Base-by-base conservation (phyloP, 129 eudicot genomes). In the Erigeron canadensis region DNA sequence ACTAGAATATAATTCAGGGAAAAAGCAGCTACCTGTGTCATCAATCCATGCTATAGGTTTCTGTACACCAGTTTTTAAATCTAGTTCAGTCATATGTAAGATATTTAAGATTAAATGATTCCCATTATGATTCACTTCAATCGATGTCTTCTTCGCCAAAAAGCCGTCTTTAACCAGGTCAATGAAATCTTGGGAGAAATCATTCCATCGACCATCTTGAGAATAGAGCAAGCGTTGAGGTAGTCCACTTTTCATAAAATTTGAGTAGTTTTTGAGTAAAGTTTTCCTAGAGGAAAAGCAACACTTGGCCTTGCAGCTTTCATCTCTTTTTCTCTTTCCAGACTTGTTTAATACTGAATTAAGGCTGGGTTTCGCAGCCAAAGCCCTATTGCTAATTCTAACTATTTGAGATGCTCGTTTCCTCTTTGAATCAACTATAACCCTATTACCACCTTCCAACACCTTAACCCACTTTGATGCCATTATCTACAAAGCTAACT, bases 31-130 rank as follows among this genome's bases (percentile, higher is more conserved):
- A 39, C 86, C 86, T 51, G 42, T 74, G 44, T 81, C 92, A 79
- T 87, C 92, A 54, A 87, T 84, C 92, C 92, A 87, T 11, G 89
- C 92, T 46, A 87, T 87, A 12, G 92, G 92, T 22, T 81, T 77
- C 73, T 80, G 86, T 41, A 63, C 48, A 71, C 87, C 86, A 7
- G 84, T 82, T 70, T 63, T 67, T 55, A 87, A 11, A 73, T 87
- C 85, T 19, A 87, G 17, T 74, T 80, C 87, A 12, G 64, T 73
- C 94, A 87, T 84, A 77, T 63, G 78, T 56, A 87, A 65, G 10
- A 84, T 48, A 74, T 87, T 87, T 48, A 87, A 60, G 47, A 84
- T 65, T 58, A 82, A 9, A 69, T 76, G 80, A 34, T 28, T 67
- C 59, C 79, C 83, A 28, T 69, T 74, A 11, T 70, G 21, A 46